Conservation (phyloP, 140 eudicot genomes). For the Oenanthe javanica region DNA sequence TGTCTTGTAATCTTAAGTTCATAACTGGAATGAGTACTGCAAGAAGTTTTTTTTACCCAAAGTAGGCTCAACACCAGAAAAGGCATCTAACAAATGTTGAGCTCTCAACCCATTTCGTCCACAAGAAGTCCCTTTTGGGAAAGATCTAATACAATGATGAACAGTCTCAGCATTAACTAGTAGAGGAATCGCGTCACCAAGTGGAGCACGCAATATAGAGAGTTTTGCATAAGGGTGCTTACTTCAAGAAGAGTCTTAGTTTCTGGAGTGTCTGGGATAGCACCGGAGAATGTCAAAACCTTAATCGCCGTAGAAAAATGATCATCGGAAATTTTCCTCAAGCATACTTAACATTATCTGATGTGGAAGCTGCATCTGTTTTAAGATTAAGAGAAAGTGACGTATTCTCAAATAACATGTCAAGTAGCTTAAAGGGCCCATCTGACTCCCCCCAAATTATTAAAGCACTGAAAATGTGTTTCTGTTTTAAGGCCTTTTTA, state of each 20-base stretch:
- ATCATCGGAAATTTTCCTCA: background rate
- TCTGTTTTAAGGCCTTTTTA: background rate
- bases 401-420: background rate
- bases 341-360: background rate
- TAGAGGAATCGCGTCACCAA: no score
- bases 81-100: no score
- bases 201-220: no score
- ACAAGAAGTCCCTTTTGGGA: no score
- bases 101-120: no score
- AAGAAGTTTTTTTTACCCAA: no score
- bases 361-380: background rate
- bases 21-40: background rate
- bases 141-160: no score
- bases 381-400: background rate
- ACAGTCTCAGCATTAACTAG: no score
- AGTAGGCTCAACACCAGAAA: no score
- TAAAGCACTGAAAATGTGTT: background rate
- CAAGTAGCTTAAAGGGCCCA: background rate
- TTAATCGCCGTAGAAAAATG: background rate
- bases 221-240: no score
- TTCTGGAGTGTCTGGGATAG: background rate
- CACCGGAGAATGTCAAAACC: background rate
- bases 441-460: background rate
- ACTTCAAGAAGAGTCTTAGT: no score
- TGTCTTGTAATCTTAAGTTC: slow-evolving; percentile 8